A percentile compares a stretch with the other conserved stretches of the same genome.
Evolutionary conservation across 2,329 filamentous ascomycete species (phyloP).

Genomic region (Chaetomium sp.): DNA sequence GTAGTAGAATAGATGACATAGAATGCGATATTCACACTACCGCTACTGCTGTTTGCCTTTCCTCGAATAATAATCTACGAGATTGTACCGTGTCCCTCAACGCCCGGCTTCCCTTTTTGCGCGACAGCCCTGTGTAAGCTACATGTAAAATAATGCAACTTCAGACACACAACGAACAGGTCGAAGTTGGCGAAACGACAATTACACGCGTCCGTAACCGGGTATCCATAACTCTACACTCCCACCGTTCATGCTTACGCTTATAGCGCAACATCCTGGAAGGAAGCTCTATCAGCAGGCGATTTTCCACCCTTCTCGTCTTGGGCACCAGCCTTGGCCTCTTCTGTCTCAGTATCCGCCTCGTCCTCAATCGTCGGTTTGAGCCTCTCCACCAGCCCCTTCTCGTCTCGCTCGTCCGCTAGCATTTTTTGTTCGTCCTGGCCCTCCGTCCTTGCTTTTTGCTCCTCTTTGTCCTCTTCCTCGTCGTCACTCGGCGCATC

Average conservation of each 20-base stretch:
- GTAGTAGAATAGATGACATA: no score
- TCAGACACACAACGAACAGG: background rate
- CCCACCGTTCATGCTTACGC: conserved; percentile 38
- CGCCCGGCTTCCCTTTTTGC: background rate
- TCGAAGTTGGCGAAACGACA: background rate
- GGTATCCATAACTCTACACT: conserved; percentile 3
- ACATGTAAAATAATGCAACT: background rate
- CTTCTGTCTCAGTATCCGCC: conserved; percentile 35
- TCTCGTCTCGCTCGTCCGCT: conserved; percentile 57
- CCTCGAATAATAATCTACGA: background rate
- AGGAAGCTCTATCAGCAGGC: conserved; percentile 59
- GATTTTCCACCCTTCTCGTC: conserved; percentile 49
- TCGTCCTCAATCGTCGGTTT: conserved; percentile 34
- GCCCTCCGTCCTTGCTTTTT: conserved; percentile 41
- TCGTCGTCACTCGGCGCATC: conserved; percentile 38
- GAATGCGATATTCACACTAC: background rate
- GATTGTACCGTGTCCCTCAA: background rate
- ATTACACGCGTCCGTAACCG: background rate
- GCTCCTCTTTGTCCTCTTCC: conserved; percentile 41
- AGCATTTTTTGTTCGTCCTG: conserved; percentile 55
- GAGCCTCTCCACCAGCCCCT: conserved; percentile 56
- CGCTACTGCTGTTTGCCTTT: background rate
- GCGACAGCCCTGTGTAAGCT: background rate
- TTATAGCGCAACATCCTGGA: conserved; percentile 65
- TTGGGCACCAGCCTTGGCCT: conserved; percentile 28